phyloP scores from a whole-genome alignment of 2,329 filamentous ascomycete species.

The Cercospora sp. region DNA sequence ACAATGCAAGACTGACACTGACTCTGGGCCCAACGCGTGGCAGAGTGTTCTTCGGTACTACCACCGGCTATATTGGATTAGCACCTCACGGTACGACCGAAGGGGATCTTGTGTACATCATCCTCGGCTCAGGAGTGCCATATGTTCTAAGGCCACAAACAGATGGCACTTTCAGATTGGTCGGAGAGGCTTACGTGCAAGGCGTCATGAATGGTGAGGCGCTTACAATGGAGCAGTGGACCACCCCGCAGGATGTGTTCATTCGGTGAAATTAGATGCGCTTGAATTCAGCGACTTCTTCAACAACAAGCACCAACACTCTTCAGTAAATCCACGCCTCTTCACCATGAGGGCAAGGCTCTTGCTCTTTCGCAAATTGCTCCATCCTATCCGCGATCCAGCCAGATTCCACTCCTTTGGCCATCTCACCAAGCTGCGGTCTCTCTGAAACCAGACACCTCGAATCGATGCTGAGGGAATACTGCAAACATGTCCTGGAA shows the following conservation, averaged over 20 bases:
- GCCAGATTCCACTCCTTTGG: constrained; percentile 26
- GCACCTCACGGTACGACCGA: constrained; percentile 31
- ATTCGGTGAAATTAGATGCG: constrained; percentile 1
- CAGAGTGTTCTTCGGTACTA: constrained; percentile 32
- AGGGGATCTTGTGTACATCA: constrained; percentile 35
- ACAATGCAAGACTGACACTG: constrained; percentile 32
- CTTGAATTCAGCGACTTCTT: background rate
- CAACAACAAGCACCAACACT: background rate
- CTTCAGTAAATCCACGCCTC: background rate
- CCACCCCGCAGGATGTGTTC: background rate
- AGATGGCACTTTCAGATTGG: constrained; percentile 29
- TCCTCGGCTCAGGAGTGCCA: constrained; percentile 32
- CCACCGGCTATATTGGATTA: constrained; percentile 33
- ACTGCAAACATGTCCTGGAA: constrained; percentile 28
- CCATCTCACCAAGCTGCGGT: constrained; percentile 25
- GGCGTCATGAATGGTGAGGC: constrained; percentile 39
- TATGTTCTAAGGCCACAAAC: constrained; percentile 27
- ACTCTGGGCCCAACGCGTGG: constrained; percentile 34
- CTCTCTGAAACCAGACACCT: constrained; percentile 20
- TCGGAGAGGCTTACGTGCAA: constrained; percentile 39
- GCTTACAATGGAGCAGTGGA: constrained; percentile 29
- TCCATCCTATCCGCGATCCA: constrained; percentile 29
- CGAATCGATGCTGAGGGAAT: constrained; percentile 17
- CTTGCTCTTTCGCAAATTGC: constrained; percentile 3
- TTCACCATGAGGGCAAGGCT: background rate